Base-by-base conservation (phyloP, 177 flowering plant genomes). In the Vitis hybrid region DNA sequence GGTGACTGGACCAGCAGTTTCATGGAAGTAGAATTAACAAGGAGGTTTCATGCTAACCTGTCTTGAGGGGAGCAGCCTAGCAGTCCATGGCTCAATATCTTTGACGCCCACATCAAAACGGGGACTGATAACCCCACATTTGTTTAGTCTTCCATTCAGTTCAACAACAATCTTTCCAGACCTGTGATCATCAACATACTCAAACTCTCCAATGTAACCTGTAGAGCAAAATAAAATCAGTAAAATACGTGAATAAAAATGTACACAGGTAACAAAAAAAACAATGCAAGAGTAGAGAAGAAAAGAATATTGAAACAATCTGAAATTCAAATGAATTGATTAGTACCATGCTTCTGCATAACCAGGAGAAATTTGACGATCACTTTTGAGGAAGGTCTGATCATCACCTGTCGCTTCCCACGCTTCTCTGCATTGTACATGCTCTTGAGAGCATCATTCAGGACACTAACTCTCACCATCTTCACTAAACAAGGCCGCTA, bases 371-470 rank as follows among this genome's bases (percentile, higher is more conserved):
- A 82, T 79, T 82, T 82, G 73, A 81, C 73, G 44, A 84, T 78
- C 24, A 84, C 87, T 71, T 84, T 84, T 5, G 87, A 84, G 9
- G 87, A 84, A 12, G 87, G 85, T 74, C 87, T 80, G 78, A 84
- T 82, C 83, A 82, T 73, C 70, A 82, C 87, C 77, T 84, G 87
- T 11, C 85, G 80, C 77, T 84, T 84, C 20, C 87, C 87, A 59
- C 83, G 62, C 69, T 84, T 84, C 77, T 84, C 87, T 2, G 87
- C 87, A 78, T 84, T 84, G 66, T 78, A 82, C 83, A 84, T 82
- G 80, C 83, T 79, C 83, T 84, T 84, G 22, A 84, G 80, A 72
- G 87, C 87, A 76, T 84, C 87, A 73, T 80, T 84, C 75, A 84
- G 57, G 22, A 82, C 87, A 56, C 87, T 84, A 51, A 84, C 71